Evolutionary conservation across 352 stramenopile genomes (phyloP).

Genomic region (Phytopythium chamaehyphon): DNA sequence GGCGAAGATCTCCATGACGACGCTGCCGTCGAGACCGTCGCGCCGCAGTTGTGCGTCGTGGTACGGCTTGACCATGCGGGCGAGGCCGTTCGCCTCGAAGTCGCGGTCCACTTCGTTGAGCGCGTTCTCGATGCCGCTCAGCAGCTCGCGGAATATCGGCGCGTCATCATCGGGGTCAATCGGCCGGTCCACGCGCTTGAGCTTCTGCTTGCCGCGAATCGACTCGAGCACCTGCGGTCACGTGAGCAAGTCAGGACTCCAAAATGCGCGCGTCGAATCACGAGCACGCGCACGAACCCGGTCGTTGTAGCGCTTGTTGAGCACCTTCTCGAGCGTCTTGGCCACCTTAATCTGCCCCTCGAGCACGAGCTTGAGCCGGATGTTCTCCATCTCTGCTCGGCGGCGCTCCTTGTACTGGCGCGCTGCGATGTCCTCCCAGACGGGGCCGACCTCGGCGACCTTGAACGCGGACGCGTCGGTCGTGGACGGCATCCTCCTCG

Average conservation of each 20-base stretch:
- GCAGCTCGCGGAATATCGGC: conserved; percentile 42
- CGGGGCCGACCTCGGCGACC: conserved; percentile 26
- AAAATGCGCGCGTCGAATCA: no score
- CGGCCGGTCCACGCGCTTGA: conserved; percentile 23
- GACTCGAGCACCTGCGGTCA: conserved; percentile 38
- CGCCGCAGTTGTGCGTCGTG: conserved; percentile 40
- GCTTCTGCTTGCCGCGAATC: conserved; percentile 39
- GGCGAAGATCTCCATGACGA: conserved; percentile 50
- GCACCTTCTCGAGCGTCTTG: conserved; percentile 50
- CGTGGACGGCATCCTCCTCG: conserved; percentile 11
- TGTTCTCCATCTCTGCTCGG: conserved; percentile 51
- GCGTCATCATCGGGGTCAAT: conserved; percentile 37
- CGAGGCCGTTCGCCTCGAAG: conserved; percentile 46
- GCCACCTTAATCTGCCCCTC: conserved; percentile 54
- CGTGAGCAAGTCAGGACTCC: neutral
- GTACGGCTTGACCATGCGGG: conserved; percentile 44
- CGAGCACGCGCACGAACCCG: neutral
- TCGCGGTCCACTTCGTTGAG: conserved; percentile 41
- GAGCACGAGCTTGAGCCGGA: conserved; percentile 44
- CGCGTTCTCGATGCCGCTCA: conserved; percentile 34
- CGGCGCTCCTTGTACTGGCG: conserved; percentile 46
- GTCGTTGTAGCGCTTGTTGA: conserved; percentile 34
- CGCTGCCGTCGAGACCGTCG: conserved; percentile 26
- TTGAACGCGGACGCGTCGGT: conserved; percentile 21
- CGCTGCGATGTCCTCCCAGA: conserved; percentile 52